A percentile compares a stretch with the other conserved stretches of the same genome.
Evolutionary conservation across 2,329 filamentous ascomycete genomes (phyloP).

Genomic region (Diaporthe velutina): DNA sequence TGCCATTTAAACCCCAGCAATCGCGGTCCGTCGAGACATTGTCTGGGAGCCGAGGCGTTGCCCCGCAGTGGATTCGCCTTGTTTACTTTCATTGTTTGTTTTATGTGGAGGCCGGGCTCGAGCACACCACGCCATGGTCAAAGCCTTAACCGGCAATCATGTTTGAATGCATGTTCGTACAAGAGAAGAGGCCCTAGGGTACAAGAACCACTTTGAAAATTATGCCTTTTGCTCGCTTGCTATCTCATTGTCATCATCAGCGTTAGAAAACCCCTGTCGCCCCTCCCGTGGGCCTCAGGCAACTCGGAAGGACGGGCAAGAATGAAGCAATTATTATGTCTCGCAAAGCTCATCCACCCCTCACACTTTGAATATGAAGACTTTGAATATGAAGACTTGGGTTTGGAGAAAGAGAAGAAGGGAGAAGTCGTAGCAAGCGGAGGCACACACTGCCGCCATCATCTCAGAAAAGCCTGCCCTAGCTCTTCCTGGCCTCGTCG

Average conservation of each 20-base stretch:
- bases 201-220: slow-evolving; percentile 24
- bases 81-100: slow-evolving; percentile 33
- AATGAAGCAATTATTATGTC: slow-evolving; percentile 26
- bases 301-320: neutral
- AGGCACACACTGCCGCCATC: neutral
- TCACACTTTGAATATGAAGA: neutral
- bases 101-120: slow-evolving; percentile 6
- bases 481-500: slow-evolving; percentile 56
- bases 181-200: neutral
- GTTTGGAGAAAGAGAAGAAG: neutral
- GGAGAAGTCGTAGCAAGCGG: neutral
- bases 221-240: slow-evolving; percentile 32
- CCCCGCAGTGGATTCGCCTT: slow-evolving; percentile 19
- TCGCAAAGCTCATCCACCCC: slow-evolving; percentile 25
- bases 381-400: neutral
- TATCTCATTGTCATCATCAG: slow-evolving; percentile 14
- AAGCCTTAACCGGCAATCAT: neutral
- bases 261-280: neutral
- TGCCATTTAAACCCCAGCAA: slow-evolving; percentile 30
- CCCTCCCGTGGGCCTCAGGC: neutral
- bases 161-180: neutral
- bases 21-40: slow-evolving; percentile 21
- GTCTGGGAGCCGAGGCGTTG: slow-evolving; percentile 29
- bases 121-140: neutral
- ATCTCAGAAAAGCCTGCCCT: slow-evolving; percentile 4